Evolutionary conservation across 441 rosid species (phyloP).

Genomic region (Pelargonium australe): DNA sequence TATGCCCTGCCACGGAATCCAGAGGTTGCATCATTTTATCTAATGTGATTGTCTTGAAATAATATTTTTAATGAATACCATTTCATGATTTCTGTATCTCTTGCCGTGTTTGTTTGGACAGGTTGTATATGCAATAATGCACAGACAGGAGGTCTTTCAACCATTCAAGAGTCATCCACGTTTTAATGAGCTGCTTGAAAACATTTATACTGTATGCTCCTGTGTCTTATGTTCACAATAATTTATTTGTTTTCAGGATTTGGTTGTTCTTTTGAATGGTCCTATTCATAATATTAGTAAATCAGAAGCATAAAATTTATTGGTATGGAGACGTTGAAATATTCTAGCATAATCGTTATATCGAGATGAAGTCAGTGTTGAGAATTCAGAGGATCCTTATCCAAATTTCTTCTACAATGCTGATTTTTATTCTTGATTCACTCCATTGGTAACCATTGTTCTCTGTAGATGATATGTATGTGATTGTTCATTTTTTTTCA

Average conservation of each 20-base stretch:
- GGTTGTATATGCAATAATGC: slow-evolving; percentile 94
- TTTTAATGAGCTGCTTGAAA: slow-evolving; percentile 85
- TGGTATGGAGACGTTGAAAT: neutral
- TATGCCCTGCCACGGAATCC: slow-evolving; percentile 96
- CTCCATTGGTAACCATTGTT: no score
- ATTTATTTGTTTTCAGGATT: neutral
- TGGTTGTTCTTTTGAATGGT: neutral
- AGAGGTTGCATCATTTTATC: slow-evolving; percentile 23
- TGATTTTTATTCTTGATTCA: no score
- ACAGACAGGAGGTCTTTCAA: slow-evolving; percentile 92
- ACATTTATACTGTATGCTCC: slow-evolving; percentile 65
- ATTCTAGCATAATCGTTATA: neutral
- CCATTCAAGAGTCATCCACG: slow-evolving; percentile 91
- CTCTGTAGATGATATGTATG: no score
- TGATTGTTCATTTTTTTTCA: no score
- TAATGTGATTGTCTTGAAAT: neutral
- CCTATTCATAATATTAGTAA: neutral
- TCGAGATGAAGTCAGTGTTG: no score
- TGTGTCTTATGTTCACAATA: neutral
- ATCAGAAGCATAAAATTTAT: no score
- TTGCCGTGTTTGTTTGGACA: slow-evolving; percentile 27
- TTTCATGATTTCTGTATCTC: slow-evolving; percentile 12
- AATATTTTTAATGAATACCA: neutral
- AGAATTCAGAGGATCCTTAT: no score
- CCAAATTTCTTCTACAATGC: no score